Base-by-base conservation (phyloP, 2,329 filamentous ascomycete genomes). In the Periconia sp. region DNA sequence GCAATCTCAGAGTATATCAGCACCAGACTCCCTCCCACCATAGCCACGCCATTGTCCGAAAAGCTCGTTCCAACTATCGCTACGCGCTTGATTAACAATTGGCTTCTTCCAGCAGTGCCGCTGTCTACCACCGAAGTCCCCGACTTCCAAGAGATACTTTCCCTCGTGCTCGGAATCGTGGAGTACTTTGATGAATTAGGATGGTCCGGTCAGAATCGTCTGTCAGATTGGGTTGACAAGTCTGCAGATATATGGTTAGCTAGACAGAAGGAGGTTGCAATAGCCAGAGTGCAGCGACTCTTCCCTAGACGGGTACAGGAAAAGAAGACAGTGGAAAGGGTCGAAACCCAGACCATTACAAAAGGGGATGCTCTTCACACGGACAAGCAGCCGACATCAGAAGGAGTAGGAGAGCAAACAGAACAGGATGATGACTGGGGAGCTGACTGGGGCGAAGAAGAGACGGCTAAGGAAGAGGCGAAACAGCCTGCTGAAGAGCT, bases 201-300 rank as follows among this genome's bases (percentile, higher is more conserved):
- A 0, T 93, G 90, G 81, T 79, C 81, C 15, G 82, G 81, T 3
- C 77, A 81, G 45, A 75, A 77, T 50, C 83, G 87, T 31, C 76
- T 99, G 37, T 80, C 84, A 43, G 85, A 90, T 20, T 99, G 94
- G 93, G 86, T 91, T 0, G 84, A 87, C 41, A 86, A 88, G 56
- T 89, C 91, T 1, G 90, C 92, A 0, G 85, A 85, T 53, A 86
- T 91, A 23, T 99, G 94, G 94, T 81, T 97, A 14, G 84, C 84
- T 2, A 93, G 91, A 69, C 88, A 92, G 60, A 86, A 90, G 64
- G 92, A 96, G 65, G 85, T 82, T 33, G 87, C 91, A 0, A 81
- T 99, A 20, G 88, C 92, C 56, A 82, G 83, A 33, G 85, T 95
- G 13, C 85, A 94, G 20, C 82, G 76, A 18, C 83, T 88, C 44